Conservation (phyloP, 805 yeast genomes). For the Wickerhamiella slavikovae region DNA sequence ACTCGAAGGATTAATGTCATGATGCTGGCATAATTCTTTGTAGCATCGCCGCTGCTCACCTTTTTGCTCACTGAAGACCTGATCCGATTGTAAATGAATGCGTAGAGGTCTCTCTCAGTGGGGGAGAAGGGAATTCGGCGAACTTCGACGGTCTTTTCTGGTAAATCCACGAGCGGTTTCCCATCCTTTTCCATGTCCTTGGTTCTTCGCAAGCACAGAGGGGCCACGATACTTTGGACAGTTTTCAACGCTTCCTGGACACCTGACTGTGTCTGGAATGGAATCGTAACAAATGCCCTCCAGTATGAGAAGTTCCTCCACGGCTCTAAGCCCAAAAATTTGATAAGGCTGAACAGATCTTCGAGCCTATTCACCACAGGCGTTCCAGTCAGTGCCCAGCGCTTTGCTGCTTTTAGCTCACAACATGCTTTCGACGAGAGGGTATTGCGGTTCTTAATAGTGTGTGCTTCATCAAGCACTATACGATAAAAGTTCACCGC, state of each 20-base stretch:
- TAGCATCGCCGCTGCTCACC: constrained; percentile 37
- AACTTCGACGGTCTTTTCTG: constrained; percentile 50
- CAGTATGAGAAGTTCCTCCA: constrained; percentile 75
- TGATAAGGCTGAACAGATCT: constrained; percentile 60
- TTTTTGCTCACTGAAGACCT: constrained; percentile 21
- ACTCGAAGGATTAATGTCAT: constrained; percentile 65
- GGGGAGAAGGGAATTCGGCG: constrained; percentile 48
- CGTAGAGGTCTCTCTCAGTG: constrained; percentile 44
- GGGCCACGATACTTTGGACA: constrained; percentile 70
- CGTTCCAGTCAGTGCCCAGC: constrained; percentile 84
- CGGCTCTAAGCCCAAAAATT: constrained; percentile 63
- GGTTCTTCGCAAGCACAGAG: constrained; percentile 65
- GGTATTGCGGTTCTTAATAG: constrained; percentile 57
- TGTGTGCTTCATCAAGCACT: constrained; percentile 80
- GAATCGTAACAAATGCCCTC: constrained; percentile 67
- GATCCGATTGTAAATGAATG: constrained; percentile 48
- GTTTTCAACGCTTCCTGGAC: constrained; percentile 50
- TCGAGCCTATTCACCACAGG: constrained; percentile 79
- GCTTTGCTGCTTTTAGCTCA: constrained; percentile 39
- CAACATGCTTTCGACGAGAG: constrained; percentile 62
- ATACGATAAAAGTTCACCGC: constrained; percentile 57
- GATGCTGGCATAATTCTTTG: constrained; percentile 56
- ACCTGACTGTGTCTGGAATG: constrained; percentile 55
- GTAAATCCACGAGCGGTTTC: constrained; percentile 49
- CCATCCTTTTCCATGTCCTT: constrained; percentile 74